Conservation (phyloP, 768 basidiomycete species). For the Boletus reticuloceps region DNA sequence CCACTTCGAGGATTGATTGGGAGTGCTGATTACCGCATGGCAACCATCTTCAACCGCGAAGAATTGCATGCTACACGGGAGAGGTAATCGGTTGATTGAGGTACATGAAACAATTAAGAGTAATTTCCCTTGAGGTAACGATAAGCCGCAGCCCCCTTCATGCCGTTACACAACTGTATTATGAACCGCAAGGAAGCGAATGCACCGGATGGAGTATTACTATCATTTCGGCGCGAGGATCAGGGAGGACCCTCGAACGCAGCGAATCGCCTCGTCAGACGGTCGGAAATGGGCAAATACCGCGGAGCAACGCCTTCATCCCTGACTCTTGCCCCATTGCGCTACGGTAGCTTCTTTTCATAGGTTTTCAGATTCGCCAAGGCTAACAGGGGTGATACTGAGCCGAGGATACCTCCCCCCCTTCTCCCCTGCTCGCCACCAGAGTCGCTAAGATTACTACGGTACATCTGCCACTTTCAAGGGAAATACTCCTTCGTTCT, state of each 20-base stretch:
- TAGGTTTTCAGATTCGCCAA: not conserved
- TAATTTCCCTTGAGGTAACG: constrained; percentile 5
- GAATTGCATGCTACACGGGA: not conserved
- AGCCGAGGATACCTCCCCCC: not conserved
- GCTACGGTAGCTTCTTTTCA: not conserved
- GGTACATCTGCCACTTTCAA: no score
- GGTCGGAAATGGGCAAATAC: constrained; percentile 8
- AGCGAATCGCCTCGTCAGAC: not conserved
- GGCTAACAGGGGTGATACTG: not conserved
- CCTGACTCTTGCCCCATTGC: not conserved
- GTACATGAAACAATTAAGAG: constrained; percentile 3
- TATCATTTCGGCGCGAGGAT: constrained; percentile 15
- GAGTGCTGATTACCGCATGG: not conserved
- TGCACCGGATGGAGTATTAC: not conserved
- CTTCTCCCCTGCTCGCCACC: no score
- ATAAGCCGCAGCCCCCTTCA: not conserved
- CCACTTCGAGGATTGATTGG: not conserved
- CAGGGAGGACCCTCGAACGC: constrained; percentile 9
- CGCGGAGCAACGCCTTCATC: constrained; percentile 10
- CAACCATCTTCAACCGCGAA: not conserved
- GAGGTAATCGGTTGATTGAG: not conserved
- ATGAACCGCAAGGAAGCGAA: not conserved
- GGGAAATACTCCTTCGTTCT: no score
- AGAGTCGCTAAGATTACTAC: no score
- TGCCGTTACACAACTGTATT: constrained; percentile 4